Conservation (phyloP, 164 flowering plant species). For the Tetracentron sinense region DNA sequence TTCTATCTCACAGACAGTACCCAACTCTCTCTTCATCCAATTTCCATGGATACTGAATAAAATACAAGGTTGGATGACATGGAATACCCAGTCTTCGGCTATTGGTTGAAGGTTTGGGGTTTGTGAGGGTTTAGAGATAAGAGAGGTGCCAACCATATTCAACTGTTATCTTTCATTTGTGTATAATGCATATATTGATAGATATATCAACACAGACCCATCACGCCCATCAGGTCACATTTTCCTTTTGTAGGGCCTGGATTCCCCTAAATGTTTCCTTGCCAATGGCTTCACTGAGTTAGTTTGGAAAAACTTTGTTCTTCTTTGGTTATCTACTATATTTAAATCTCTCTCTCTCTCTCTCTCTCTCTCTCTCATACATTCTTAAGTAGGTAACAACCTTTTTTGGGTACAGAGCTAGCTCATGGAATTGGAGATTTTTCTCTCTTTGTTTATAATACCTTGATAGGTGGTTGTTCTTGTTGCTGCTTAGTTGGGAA, state of each 20-base stretch:
- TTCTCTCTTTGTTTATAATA: constrained; percentile 16
- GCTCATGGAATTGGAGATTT: constrained; percentile 15
- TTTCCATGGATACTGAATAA: background rate
- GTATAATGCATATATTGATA: constrained; percentile 21
- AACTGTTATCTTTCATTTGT: constrained; percentile 12
- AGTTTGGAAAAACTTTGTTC: background rate
- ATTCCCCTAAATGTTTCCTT: constrained; percentile 7
- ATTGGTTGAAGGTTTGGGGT: background rate
- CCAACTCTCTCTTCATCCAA: background rate
- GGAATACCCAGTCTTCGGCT: constrained; percentile 4
- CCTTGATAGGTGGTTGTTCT: constrained; percentile 38
- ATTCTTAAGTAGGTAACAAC: constrained; percentile 7
- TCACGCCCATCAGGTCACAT: constrained; percentile 6
- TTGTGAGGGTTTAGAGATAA: background rate
- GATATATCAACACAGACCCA: constrained; percentile 10
- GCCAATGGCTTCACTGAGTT: constrained; percentile 3
- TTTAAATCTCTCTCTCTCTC: constrained; percentile 14
- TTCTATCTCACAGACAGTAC: background rate
- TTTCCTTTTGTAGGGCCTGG: constrained; percentile 10
- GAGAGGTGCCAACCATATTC: constrained; percentile 3
- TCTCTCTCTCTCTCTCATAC: constrained; percentile 2
- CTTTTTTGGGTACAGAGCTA: constrained; percentile 9
- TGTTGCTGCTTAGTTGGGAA: constrained; percentile 51
- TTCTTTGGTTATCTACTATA: background rate
- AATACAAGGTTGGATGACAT: background rate